Conservation (phyloP, 345 rosid species). For the Lepidium didymum region DNA sequence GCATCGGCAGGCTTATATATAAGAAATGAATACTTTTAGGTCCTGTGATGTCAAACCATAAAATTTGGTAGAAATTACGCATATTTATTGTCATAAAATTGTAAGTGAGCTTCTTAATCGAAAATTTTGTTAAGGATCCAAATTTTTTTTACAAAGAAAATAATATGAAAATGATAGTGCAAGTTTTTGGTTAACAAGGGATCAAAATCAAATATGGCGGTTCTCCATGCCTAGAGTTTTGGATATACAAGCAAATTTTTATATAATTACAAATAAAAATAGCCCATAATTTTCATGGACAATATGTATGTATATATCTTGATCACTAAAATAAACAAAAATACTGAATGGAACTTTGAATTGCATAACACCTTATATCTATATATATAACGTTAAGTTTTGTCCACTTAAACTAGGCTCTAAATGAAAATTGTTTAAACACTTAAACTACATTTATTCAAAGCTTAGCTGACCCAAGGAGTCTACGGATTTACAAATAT, state of each 20-base stretch:
- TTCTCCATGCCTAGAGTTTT: slow-evolving; percentile 5
- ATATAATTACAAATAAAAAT: not conserved
- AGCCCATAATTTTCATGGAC: not conserved
- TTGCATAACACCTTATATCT: too few relatives aligned
- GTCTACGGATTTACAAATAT: too few relatives aligned
- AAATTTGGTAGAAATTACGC: not conserved
- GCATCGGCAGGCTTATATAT: too few relatives aligned
- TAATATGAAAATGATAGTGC: not conserved
- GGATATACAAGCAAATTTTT: slow-evolving; percentile 1
- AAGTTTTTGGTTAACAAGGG: not conserved
- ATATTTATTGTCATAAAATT: not conserved
- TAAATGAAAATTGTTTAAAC: too few relatives aligned
- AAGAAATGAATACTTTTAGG: too few relatives aligned
- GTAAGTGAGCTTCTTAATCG: not conserved
- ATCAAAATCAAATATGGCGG: not conserved
- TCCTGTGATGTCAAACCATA: not conserved
- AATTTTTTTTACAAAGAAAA: not conserved
- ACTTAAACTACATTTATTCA: too few relatives aligned
- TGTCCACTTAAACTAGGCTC: too few relatives aligned
- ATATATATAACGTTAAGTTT: too few relatives aligned
- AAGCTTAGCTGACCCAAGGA: too few relatives aligned
- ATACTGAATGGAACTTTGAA: too few relatives aligned
- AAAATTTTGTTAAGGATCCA: not conserved
- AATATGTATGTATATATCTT: not conserved
- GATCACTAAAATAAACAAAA: not conserved